Conservation (phyloP, 768 basidiomycete species). For the Suillus clintonianus region DNA sequence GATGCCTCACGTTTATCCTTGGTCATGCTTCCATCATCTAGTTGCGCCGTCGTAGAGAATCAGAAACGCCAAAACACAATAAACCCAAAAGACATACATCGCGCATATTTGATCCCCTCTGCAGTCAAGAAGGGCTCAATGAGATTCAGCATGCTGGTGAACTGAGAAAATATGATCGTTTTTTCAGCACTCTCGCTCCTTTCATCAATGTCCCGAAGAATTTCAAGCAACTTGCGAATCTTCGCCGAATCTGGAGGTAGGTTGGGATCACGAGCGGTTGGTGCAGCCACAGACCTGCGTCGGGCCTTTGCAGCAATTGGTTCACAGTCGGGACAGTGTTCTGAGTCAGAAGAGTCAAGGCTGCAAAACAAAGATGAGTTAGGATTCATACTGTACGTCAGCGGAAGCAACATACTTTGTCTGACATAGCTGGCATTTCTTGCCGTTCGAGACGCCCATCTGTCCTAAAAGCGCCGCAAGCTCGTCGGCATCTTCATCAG, state of each 20-base stretch:
- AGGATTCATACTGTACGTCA: neutral
- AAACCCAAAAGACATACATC: slow-evolving; percentile 63
- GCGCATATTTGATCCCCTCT: slow-evolving; percentile 68
- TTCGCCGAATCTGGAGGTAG: slow-evolving; percentile 82
- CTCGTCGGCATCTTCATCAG: slow-evolving; percentile 67
- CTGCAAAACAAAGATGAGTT: slow-evolving; percentile 1
- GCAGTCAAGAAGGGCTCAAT: slow-evolving; percentile 81
- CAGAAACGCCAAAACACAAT: slow-evolving; percentile 7
- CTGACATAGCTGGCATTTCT: slow-evolving; percentile 82
- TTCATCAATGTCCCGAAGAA: slow-evolving; percentile 66
- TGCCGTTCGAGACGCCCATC: slow-evolving; percentile 56
- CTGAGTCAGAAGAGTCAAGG: slow-evolving; percentile 22
- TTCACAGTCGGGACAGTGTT: slow-evolving; percentile 63
- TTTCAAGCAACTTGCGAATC: slow-evolving; percentile 76
- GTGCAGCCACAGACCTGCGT: slow-evolving; percentile 32
- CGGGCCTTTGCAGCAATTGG: slow-evolving; percentile 51
- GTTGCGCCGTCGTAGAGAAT: neutral
- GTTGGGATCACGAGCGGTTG: slow-evolving; percentile 22
- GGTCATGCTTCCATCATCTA: slow-evolving; percentile 90
- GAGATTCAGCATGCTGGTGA: slow-evolving; percentile 84
- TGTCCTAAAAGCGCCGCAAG: slow-evolving; percentile 74
- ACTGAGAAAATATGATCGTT: slow-evolving; percentile 96
- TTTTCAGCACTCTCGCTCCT: slow-evolving; percentile 70
- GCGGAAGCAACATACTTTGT: slow-evolving; percentile 49
- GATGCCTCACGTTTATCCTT: slow-evolving; percentile 75